Percentiles rank a stretch among this genome's conserved stretches.
phyloP scores from a whole-genome alignment of 371 early-diverging fungal species.

The Haplosporangium sp. region DNA sequence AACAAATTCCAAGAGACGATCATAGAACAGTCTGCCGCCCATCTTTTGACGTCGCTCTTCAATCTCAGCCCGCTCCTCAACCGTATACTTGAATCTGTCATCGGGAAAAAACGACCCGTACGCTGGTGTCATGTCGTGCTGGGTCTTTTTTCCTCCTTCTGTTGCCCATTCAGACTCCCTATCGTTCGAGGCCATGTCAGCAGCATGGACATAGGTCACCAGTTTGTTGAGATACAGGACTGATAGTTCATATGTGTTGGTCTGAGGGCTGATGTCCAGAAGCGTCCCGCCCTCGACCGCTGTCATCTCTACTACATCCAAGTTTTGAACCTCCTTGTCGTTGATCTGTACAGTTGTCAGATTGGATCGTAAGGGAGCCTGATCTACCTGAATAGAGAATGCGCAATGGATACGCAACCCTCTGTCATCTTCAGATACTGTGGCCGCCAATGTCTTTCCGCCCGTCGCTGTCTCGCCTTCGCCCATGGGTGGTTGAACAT shows the following conservation, averaged over 20 bases:
- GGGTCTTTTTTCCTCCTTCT: constrained; percentile 8
- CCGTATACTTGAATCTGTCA: constrained; percentile 30
- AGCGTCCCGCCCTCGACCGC: constrained; percentile 40
- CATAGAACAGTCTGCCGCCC: constrained; percentile 52
- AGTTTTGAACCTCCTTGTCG: constrained; percentile 29
- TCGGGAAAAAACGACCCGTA: constrained; percentile 12
- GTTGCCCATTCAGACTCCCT: constrained; percentile 34
- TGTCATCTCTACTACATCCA: constrained; percentile 33
- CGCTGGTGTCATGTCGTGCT: constrained; percentile 13
- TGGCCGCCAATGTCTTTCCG: constrained; percentile 40
- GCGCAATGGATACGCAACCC: constrained; percentile 50
- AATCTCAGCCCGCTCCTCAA: constrained; percentile 28
- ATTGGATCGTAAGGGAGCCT: constrained; percentile 22
- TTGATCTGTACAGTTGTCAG: constrained; percentile 45
- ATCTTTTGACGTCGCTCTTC: constrained; percentile 33
- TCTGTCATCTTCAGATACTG: constrained; percentile 38
- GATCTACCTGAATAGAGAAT: constrained; percentile 30
- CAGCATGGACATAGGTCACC: constrained; percentile 32
- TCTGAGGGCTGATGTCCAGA: constrained; percentile 45
- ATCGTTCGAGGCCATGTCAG: constrained; percentile 32
- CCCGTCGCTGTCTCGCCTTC: constrained; percentile 31
- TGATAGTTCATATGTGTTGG: constrained; percentile 40
- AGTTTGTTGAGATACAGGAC: constrained; percentile 45
- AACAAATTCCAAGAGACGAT: constrained; percentile 46
- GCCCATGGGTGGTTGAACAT: constrained; percentile 40